Evolutionary conservation across 495 filamentous ascomycete genomes (phyloP).

Genomic region (Pseudotulostoma volvatum): DNA sequence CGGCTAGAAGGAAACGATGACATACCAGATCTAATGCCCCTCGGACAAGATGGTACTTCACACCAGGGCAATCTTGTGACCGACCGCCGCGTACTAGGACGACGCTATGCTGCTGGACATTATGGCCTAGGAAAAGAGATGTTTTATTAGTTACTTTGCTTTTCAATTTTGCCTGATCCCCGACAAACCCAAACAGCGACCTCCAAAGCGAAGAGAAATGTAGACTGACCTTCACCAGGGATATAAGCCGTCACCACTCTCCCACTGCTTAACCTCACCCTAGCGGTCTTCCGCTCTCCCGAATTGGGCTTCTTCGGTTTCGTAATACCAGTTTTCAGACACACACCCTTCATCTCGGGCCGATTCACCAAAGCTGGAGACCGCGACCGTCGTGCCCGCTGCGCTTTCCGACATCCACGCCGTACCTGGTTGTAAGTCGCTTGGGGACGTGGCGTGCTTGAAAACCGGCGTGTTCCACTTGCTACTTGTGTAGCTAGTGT

Average conservation of each 20-base stretch:
- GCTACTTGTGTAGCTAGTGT: background rate
- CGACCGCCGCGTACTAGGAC: slow-evolving; percentile 84
- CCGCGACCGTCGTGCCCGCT: slow-evolving; percentile 62
- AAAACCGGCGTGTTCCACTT: slow-evolving; percentile 23
- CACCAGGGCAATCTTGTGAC: slow-evolving; percentile 94
- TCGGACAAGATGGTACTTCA: slow-evolving; percentile 84
- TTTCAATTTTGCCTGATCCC: slow-evolving; percentile 3
- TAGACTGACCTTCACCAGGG: slow-evolving; percentile 71
- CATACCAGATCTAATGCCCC: slow-evolving; percentile 89
- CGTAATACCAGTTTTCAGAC: slow-evolving; percentile 75
- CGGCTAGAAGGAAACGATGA: slow-evolving; percentile 9
- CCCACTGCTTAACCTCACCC: slow-evolving; percentile 74
- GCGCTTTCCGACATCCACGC: slow-evolving; percentile 56
- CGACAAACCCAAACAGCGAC: background rate
- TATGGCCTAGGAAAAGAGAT: slow-evolving; percentile 49
- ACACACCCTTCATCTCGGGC: slow-evolving; percentile 86
- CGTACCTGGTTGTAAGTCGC: slow-evolving; percentile 40
- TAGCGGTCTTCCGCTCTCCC: slow-evolving; percentile 79
- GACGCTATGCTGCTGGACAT: slow-evolving; percentile 96
- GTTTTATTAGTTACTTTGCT: no score
- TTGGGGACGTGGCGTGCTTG: slow-evolving; percentile 22
- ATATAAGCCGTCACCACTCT: slow-evolving; percentile 82
- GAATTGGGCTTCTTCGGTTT: slow-evolving; percentile 99
- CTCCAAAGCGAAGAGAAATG: slow-evolving; percentile 2
- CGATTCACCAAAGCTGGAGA: slow-evolving; percentile 69